These are phyloP conservation scores for Naematelia encephala DNA, from an alignment of 768 basidiomycete genomes.

Conservation along the genomic window DNA sequence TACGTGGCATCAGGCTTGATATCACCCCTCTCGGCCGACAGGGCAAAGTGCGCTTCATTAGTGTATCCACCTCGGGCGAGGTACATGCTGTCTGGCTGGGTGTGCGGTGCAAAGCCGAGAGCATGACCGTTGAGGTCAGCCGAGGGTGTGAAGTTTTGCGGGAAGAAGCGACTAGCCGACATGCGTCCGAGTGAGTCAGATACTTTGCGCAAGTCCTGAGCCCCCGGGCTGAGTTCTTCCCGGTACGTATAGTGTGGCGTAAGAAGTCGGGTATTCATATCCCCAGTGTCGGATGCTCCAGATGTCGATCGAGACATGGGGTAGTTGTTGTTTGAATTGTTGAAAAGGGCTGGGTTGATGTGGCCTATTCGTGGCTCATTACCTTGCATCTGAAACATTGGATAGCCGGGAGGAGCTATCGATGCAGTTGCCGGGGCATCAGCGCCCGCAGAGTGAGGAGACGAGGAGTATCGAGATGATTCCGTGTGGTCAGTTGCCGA, in stretches of 20 bases:
- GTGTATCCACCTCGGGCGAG: conserved; percentile 11
- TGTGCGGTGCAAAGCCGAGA: conserved; percentile 21
- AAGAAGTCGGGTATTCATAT: conserved; percentile 25
- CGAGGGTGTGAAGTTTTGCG: conserved; percentile 10
- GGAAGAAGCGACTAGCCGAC: conserved; percentile 6
- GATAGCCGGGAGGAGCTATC: background rate
- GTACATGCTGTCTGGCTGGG: conserved; percentile 28
- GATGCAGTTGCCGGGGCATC: conserved; percentile 27
- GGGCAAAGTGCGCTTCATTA: conserved; percentile 21
- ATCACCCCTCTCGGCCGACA: conserved; percentile 29
- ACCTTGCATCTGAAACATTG: background rate
- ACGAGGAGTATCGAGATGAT: conserved; percentile 39
- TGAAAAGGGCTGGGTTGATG: conserved; percentile 38
- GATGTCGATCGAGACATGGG: conserved; percentile 45
- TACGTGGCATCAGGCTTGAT: conserved; percentile 19
- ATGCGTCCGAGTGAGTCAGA: conserved; percentile 30
- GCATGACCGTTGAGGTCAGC: conserved; percentile 9
- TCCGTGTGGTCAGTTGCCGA: conserved; percentile 38
- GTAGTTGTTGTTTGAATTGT: conserved; percentile 15
- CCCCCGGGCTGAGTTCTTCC: conserved; percentile 20
- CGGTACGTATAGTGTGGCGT: conserved; percentile 36
- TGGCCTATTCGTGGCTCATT: conserved; percentile 12
- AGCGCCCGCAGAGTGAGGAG: conserved; percentile 29
- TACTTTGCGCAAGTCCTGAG: conserved; percentile 38
- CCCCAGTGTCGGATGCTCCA: conserved; percentile 29